phyloP scores from a whole-genome alignment of 2,329 filamentous ascomycete species.

The Penicillium glabrum region DNA sequence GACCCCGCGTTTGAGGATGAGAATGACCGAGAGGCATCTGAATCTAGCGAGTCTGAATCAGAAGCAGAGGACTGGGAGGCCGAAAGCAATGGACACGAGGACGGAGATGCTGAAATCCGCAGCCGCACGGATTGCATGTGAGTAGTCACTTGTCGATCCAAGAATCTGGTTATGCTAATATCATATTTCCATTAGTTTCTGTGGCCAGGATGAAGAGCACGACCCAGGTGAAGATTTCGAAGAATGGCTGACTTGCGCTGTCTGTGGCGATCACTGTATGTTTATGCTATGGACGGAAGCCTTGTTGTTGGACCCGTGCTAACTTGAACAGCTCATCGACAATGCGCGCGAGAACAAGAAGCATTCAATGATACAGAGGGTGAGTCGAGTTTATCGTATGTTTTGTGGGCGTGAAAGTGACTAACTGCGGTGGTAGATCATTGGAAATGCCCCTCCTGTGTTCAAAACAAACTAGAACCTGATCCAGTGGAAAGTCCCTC shows the following conservation, averaged over 20 bases:
- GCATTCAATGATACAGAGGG: constrained; percentile 63
- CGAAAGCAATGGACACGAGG: constrained; percentile 47
- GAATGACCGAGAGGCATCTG: constrained; percentile 40
- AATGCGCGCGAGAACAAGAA: constrained; percentile 76
- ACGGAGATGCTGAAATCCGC: constrained; percentile 45
- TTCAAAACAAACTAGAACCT: constrained; percentile 43
- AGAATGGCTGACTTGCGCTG: constrained; percentile 70
- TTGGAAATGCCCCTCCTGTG: constrained; percentile 64
- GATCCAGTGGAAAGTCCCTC: constrained; percentile 23
- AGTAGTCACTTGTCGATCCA: constrained; percentile 20
- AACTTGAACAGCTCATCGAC: constrained; percentile 73
- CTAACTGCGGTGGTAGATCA: constrained; percentile 45
- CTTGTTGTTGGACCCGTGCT: constrained; percentile 26
- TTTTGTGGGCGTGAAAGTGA: not conserved
- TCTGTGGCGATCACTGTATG: constrained; percentile 82
- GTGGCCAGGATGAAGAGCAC: constrained; percentile 77
- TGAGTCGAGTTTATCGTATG: constrained; percentile 37
- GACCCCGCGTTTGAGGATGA: constrained; percentile 45
- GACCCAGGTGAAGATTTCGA: constrained; percentile 81
- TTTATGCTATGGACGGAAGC: constrained; percentile 34
- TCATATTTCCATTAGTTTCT: constrained; percentile 61
- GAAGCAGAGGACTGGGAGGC: constrained; percentile 55
- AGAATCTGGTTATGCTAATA: constrained; percentile 25
- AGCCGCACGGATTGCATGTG: constrained; percentile 66
- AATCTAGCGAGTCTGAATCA: constrained; percentile 55